Evolutionary conservation across 495 filamentous ascomycete genomes (phyloP), one percentile per base, ranked within the genome.

Genomic region (Astrocystis sublimbata): DNA sequence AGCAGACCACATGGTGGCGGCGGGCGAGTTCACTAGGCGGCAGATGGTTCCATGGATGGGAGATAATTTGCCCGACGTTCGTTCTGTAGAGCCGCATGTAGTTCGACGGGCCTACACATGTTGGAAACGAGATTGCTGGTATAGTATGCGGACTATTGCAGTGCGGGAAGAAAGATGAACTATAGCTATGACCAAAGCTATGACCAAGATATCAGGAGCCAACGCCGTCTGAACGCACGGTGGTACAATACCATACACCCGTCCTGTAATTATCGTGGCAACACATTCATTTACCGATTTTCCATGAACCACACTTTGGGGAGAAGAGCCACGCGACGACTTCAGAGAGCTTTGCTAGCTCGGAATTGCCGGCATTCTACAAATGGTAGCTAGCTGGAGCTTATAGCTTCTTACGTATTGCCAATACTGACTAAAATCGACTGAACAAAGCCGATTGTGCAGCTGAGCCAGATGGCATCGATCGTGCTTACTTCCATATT

Each of bases 381-480:
- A 2, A 7, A 31, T 8, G 33, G 12, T 17, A 28, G 7, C 26
- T 38, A 52, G 5, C n/a, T 43, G 24, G 46, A 60, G 52, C 52
- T n/a, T n/a, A n/a, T n/a, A n/a, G 58, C 12, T 28, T n/a, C 28
- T 13, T 49, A 13, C 35, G 6, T 24, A 51, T 36, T 4, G 43
- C 31, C n/a, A 38, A 17, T 30, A 19, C 31, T 26, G 30, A 31
- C 19, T n/a, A 46, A 28, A 42, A n/a, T n/a, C n/a, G n/a, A 15
- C 30, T 41, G 41, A 49, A 55, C 51, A 62, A 61, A 62, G 60
- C 51, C 41, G 23, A 56, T 56, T 62, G 31, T 49, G 40, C 21
- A 42, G 30, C 50, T n/a, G 13, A 53, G 15, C 38, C 13, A 9
- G 42, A 42, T 28, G 21, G 2, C 28, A 43, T 50, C 3, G 36